Conservation (phyloP, 1,284 basidiomycete genomes). For the Cutaneotrichosporon sp. region DNA sequence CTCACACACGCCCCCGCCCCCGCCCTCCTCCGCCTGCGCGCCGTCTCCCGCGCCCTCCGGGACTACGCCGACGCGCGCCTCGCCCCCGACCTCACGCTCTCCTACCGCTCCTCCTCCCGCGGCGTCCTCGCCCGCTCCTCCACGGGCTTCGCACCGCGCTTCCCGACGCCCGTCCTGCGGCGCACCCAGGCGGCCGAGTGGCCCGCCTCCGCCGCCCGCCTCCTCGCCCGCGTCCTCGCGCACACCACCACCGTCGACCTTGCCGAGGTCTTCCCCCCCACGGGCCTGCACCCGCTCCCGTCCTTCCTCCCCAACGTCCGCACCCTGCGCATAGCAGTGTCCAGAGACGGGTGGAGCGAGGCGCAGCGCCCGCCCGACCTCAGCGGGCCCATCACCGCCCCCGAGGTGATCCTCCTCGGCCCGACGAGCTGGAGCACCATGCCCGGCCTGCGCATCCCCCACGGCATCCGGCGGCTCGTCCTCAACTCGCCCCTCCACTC, state of each 20-base stretch:
- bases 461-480: not conserved
- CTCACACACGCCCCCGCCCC: not conserved
- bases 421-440: not conserved
- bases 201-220: not conserved
- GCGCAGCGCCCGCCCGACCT: slow-evolving; percentile 6
- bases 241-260: not conserved
- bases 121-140: not conserved
- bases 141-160: not conserved
- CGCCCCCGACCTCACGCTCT: slow-evolving; percentile 1
- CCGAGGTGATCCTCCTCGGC: not conserved
- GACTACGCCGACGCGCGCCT: not conserved
- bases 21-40: slow-evolving; percentile 1
- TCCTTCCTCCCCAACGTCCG: not conserved
- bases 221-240: not conserved
- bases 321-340: not conserved
- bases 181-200: slow-evolving; percentile 2
- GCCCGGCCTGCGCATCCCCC: slow-evolving; percentile 4
- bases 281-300: not conserved
- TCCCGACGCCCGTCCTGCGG: not conserved
- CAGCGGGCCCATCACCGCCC: not conserved
- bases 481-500: slow-evolving; percentile 8
- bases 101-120: not conserved
- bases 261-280: slow-evolving; percentile 1
- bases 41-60: not conserved
- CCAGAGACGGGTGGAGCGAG: not conserved